Base-by-base conservation (phyloP, 345 rosid species). In the Cardamine occulta region DNA sequence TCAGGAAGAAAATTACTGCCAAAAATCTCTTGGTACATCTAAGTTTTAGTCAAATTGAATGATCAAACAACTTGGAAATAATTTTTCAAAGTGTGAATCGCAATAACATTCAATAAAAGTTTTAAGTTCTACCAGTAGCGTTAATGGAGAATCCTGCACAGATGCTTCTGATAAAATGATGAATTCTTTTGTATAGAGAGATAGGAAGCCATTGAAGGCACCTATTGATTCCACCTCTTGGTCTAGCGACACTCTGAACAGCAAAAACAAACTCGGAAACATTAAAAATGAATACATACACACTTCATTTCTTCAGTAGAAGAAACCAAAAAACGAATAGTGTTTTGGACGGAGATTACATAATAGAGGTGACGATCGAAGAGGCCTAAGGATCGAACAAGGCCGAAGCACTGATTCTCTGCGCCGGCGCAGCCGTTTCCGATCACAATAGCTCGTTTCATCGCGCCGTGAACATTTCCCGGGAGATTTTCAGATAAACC, bases 371-470 rank as follows among this genome's bases (percentile, higher is more conserved):
- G 82, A 72, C 86, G 85, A 80, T 82, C 85, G 74, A 80, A 75
- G 82, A 93, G 96, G 72, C 95, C 96, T 39, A 93, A 84, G 63
- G 97, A 87, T 14, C 95, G 93, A 83, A 93, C 67, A 82, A 93
- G 83, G 59, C 97, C 98, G 65, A 88, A 37, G 80, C 94, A 87
- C 76, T 91, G 97, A 82, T 78, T 93, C 88, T 91, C 98, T n/a
- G 98, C 90, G 52, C 97, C 97, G 18, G 97, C 85, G 76, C 84
- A 82, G 24, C 96, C 98, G 72, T 93, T 93, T n/a, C 97, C 96
- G 63, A 93, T 80, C 15, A 91, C 84, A 15, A 88, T 76, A 35
- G 87, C 94, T 54, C 93, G 87, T 77, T 75, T 84, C 63, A 91
- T 83, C 18, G 45, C 65, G 23, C 82, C 49, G 77, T 17, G 23